phyloP scores from a whole-genome alignment of 2,329 filamentous ascomycete species.

The Pseudocercospora pini-densiflorae region DNA sequence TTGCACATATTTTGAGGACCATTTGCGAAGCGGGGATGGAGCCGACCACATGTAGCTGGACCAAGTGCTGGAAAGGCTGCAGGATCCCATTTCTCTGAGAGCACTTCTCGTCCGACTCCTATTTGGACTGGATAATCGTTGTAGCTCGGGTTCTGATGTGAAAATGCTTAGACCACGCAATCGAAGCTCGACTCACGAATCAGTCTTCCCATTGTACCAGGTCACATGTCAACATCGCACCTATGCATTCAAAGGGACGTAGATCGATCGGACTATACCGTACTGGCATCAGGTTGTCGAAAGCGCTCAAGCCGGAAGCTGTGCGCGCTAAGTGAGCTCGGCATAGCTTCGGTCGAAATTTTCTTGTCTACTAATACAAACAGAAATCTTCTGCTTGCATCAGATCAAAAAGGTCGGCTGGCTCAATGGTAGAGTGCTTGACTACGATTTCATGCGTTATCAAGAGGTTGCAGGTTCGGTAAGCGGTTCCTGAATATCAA shows the following conservation, averaged over 20 bases:
- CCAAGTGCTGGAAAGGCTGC: constrained; percentile 3
- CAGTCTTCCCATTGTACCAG: too few species aligned
- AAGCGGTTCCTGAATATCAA: not conserved
- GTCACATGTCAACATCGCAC: not conserved
- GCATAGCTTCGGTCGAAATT: not conserved
- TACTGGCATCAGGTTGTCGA: too few species aligned
- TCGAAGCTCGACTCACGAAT: not conserved
- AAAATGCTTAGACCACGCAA: too few species aligned
- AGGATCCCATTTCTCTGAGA: not conserved
- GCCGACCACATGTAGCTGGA: too few species aligned
- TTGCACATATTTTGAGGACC: too few species aligned
- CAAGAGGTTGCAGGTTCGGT: constrained; percentile 7
- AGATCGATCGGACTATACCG: too few species aligned
- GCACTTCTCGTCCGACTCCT: too few species aligned
- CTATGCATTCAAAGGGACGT: not conserved
- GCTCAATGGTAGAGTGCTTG: constrained; percentile 13
- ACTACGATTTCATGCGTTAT: not conserved
- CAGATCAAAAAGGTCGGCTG: not conserved
- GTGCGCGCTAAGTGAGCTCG: not conserved
- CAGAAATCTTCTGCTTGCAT: not conserved
- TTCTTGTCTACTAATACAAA: not conserved
- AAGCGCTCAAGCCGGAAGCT: too few species aligned
- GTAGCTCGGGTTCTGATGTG: too few species aligned
- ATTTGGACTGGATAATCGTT: too few species aligned
- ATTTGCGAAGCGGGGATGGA: too few species aligned